Evolutionary conservation across 2,329 filamentous ascomycete genomes (phyloP), one percentile per base, ranked within the genome.

Genomic region (Fusarium camptoceras): DNA sequence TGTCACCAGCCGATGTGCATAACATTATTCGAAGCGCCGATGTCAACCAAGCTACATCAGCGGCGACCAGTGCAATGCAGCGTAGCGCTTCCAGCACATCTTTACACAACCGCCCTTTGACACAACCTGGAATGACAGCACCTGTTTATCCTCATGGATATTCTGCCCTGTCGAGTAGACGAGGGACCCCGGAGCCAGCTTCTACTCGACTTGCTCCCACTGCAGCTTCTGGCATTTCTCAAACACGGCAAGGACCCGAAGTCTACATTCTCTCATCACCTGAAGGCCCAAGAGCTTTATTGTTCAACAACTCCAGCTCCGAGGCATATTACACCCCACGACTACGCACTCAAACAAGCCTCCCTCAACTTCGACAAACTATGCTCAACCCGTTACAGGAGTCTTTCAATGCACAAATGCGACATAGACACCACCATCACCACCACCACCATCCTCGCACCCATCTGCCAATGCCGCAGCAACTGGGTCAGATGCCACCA

Each of bases 191-290:
- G 4, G 84, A 87, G 64, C 76, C 75, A 14, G 49, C 47, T 1
- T 71, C 72, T 6, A 57, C 60, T 18, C 79, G 83, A 70, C 77
- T 80, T 22, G 70, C 71, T 75, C 27, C 75, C 72, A 53, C 50
- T 27, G 43, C 30, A 53, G 50, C 22, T 2, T 55, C 50, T 37
- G 68, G 56, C 42, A 70, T 15, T 44, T 49, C 51, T n/a, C 69
- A 70, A 30, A 11, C 75, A 50, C 58, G 75, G 31, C 79, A 79
- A 25, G 77, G 75, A 3, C 81, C 84, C 0, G 85, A 88, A 62
- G 86, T 90, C 3, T 91, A 90, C 69, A 85, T 91, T 25, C 75
- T 91, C 9, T 87, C 84, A 18, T 90, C 89, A 0, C 88, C 88
- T 1, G 82, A 83, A 43, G 89, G 89, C 1, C 89, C 88, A 2